phyloP scores from a whole-genome alignment of 2,329 filamentous ascomycete species.

The Fusarium neocosmosporiellum region DNA sequence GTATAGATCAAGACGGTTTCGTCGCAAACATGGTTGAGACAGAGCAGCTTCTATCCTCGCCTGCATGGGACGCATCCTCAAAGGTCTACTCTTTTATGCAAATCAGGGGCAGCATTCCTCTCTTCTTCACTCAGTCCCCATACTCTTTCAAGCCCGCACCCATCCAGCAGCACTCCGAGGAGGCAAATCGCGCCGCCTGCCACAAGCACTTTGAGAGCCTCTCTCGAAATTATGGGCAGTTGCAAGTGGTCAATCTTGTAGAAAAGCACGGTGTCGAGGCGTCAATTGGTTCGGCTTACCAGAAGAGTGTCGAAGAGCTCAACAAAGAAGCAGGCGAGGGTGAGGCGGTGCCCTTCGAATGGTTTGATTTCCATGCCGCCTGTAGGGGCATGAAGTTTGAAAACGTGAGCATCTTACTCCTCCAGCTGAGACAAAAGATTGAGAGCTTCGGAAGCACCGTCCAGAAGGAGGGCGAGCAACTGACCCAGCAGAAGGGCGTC shows the following conservation, averaged over 20 bases:
- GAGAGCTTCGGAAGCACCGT: slow-evolving; percentile 79
- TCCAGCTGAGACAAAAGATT: slow-evolving; percentile 74
- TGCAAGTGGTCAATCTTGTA: slow-evolving; percentile 86
- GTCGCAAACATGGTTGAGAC: slow-evolving; percentile 94
- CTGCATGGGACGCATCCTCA: slow-evolving; percentile 69
- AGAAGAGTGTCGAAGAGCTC: slow-evolving; percentile 72
- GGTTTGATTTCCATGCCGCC: slow-evolving; percentile 96
- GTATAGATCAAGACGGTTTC: slow-evolving; percentile 89
- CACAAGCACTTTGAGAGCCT: slow-evolving; percentile 82
- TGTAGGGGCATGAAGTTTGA: slow-evolving; percentile 99
- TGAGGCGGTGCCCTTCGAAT: slow-evolving; percentile 73
- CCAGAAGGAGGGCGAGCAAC: slow-evolving; percentile 56
- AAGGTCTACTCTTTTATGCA: slow-evolving; percentile 88
- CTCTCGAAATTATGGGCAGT: slow-evolving; percentile 74
- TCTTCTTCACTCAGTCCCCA: slow-evolving; percentile 95
- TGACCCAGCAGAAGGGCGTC: slow-evolving; percentile 74
- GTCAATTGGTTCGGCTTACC: slow-evolving; percentile 81
- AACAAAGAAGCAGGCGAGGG: slow-evolving; percentile 70
- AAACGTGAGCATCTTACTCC: slow-evolving; percentile 85
- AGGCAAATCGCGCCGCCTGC: slow-evolving; percentile 83
- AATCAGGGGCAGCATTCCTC: slow-evolving; percentile 87
- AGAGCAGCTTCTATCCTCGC: slow-evolving; percentile 87
- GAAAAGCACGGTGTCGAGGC: slow-evolving; percentile 89
- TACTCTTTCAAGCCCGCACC: slow-evolving; percentile 93
- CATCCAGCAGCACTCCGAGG: slow-evolving; percentile 81